Percentiles rank a stretch among this genome's conserved stretches.
These are phyloP conservation scores for Pythium sukuiense DNA, from an alignment of 352 stramenopile species.

Conservation along the genomic window DNA sequence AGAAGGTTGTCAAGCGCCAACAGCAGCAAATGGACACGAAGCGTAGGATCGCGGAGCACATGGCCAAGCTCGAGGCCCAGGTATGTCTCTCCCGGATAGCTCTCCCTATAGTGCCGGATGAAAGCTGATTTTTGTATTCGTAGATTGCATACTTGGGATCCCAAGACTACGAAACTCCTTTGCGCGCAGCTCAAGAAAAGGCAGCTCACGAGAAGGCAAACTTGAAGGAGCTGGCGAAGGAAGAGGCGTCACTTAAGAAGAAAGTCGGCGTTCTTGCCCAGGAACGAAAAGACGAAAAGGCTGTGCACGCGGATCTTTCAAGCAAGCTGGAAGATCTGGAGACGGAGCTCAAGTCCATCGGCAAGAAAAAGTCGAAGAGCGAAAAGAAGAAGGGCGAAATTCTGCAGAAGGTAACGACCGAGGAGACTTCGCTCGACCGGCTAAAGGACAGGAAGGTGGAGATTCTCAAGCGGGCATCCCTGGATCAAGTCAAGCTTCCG, in stretches of 20 bases:
- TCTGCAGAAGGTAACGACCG: slow-evolving; percentile 81
- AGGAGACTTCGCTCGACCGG: slow-evolving; percentile 91
- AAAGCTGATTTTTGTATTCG: slow-evolving; percentile 3
- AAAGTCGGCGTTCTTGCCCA: slow-evolving; percentile 57
- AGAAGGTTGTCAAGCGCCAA: slow-evolving; percentile 89
- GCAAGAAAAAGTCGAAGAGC: slow-evolving; percentile 58
- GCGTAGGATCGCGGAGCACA: slow-evolving; percentile 73
- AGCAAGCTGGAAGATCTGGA: slow-evolving; percentile 59
- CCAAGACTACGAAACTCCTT: slow-evolving; percentile 61
- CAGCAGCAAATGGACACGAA: slow-evolving; percentile 67
- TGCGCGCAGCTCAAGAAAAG: slow-evolving; percentile 47
- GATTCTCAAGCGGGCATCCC: slow-evolving; percentile 92
- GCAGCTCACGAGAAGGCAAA: slow-evolving; percentile 45
- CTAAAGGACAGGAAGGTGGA: slow-evolving; percentile 94
- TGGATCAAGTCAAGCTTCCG: slow-evolving; percentile 95
- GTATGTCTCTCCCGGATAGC: slow-evolving; percentile 27
- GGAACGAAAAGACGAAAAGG: slow-evolving; percentile 72
- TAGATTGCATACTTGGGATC: slow-evolving; percentile 27
- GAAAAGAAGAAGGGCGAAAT: slow-evolving; percentile 65
- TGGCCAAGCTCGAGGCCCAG: slow-evolving; percentile 83
- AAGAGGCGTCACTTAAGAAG: slow-evolving; percentile 51
- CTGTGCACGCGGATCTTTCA: slow-evolving; percentile 29
- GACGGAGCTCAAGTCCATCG: slow-evolving; percentile 57
- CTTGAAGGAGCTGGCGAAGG: slow-evolving; percentile 53
- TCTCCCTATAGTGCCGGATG: neutral